phyloP scores from a whole-genome alignment of 2,329 filamentous ascomycete species.

The Calonectria honghensis region DNA sequence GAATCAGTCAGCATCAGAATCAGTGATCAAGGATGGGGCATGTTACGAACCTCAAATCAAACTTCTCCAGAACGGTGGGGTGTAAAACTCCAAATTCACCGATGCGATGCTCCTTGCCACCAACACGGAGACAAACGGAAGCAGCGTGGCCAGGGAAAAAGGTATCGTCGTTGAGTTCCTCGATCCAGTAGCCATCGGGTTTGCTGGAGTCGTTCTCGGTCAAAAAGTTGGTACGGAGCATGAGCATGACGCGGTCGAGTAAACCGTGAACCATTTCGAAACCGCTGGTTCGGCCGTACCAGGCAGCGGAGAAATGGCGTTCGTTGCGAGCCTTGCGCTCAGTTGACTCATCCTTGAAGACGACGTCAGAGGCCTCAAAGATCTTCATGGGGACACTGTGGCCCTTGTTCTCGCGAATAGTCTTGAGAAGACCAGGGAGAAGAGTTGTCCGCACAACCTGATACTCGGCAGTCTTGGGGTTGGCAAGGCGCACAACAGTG shows the following conservation, averaged over 20 bases:
- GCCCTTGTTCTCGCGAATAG: conserved; percentile 93
- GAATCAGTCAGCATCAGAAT: conserved; percentile 48
- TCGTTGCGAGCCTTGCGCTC: conserved; percentile 95
- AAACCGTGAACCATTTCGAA: conserved; percentile 98
- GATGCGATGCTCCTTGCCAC: conserved; percentile 84
- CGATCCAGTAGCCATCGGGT: conserved; percentile 91
- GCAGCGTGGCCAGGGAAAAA: conserved; percentile 95
- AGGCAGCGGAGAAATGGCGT: conserved; percentile 95
- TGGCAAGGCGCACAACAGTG: conserved; percentile 88
- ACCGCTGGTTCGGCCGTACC: conserved; percentile 94
- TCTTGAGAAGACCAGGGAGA: conserved; percentile 92
- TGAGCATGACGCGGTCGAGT: conserved; percentile 91
- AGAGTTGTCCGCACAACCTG: conserved; percentile 93
- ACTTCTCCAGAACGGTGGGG: conserved; percentile 93
- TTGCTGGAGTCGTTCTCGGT: conserved; percentile 75
- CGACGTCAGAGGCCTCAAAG: conserved; percentile 93
- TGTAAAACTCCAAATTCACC: conserved; percentile 96
- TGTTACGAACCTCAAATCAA: conserved; percentile 83
- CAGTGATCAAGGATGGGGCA: no score
- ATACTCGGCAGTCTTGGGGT: conserved; percentile 95
- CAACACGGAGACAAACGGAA: conserved; percentile 85
- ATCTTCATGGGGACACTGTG: conserved; percentile 93
- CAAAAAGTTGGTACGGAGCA: conserved; percentile 90
- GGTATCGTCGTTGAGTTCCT: conserved; percentile 91
- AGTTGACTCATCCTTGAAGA: conserved; percentile 87